Evolutionary conservation across 345 rosid species (phyloP), one percentile per base, ranked within the genome.

Genomic region (Streptanthus diversifolius): DNA sequence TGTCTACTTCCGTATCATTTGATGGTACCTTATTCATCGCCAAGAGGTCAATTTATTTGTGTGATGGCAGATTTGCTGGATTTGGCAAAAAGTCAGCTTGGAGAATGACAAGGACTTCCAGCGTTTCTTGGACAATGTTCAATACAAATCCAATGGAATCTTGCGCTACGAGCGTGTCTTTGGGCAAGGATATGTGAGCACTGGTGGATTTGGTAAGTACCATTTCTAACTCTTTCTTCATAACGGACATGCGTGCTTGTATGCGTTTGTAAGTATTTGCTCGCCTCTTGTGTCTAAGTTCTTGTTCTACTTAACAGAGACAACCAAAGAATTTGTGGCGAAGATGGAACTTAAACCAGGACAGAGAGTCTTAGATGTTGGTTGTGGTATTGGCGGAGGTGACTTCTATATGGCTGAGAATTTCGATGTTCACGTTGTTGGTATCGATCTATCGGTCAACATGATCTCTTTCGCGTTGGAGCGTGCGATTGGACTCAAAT

Each of bases 301-400:
- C 13, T 47, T 56, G 65, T 9, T 66, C 72, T 70, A 18, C 52
- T 74, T 71, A 59, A 77, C 92, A 95, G 99, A 88, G 61, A 95
- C 97, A 55, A 95, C 99, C 0, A 91, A 88, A 82, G 98, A 95
- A 60, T 91, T 95, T 84, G 98, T 92, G 71, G 88, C 68, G 22
- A 90, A 68, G 82, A 83, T 95, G 85, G 87, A 90, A 15, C 97
- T 95, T 22, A 90, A 82, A 77, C 87, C 93, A 8, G 92, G 97
- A 37, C 98, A 92, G 78, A 95, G 86, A 79, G 97, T 95, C 63
- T 79, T 91, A 8, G 99, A 95, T 84, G 98, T 88, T 75, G 99
- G 99, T 45, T 92, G 99, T 76, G 99, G 99, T 63, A 95, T 92
- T 1, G 98, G 96, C 7, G 99, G 99, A 75, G 96, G 98, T 55